Evolutionary conservation across 345 rosid species (phyloP), one percentile per base, ranked within the genome.

Genomic region (Balakata baccata): DNA sequence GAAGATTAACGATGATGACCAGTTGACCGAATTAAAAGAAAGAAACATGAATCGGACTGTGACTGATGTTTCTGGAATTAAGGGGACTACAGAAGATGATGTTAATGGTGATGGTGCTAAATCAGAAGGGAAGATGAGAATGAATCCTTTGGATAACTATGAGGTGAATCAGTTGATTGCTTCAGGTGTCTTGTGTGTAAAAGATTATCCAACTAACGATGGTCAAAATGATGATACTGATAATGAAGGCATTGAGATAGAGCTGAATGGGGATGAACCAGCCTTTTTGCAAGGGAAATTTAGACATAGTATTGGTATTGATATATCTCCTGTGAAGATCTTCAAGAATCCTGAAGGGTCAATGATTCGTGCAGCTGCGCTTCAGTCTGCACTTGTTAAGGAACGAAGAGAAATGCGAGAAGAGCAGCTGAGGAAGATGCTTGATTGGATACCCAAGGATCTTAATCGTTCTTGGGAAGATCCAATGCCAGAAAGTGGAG

Each of bases 391-490:
- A 7, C 91, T 92, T 41, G 86, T 89, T 29, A 92, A 94, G 85
- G 97, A 92, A 72, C 78, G 93, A 64, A 86, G 91, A 82, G 95
- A 94, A 76, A 87, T 92, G 41, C 73, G 88, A 75, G 97, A 89
- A 67, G 92, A 94, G 75, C 95, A 90, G 81, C 97, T 89, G 76
- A 84, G 95, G 75, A 89, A 93, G 8, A 89, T 92, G 97, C 92
- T 94, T 71, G 97, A 94, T 81, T 90, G 89, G 3, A 92, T 94
- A 45, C 97, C 97, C 1, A 92, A 94, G 85, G 98, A 94, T 92
- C 89, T 94, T 75, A 94, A 94, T 88, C 95, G 93, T 74, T 94
- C 95, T 18, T 94, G 97, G 98, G 97, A 92, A 85, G 97, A 90
- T 56, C 97, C 96, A 68, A 90, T 89, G 92, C 97, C 97, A 0